Evolutionary conservation across 1,284 basidiomycete species (phyloP).

Genomic region (Ustilago tritici): DNA sequence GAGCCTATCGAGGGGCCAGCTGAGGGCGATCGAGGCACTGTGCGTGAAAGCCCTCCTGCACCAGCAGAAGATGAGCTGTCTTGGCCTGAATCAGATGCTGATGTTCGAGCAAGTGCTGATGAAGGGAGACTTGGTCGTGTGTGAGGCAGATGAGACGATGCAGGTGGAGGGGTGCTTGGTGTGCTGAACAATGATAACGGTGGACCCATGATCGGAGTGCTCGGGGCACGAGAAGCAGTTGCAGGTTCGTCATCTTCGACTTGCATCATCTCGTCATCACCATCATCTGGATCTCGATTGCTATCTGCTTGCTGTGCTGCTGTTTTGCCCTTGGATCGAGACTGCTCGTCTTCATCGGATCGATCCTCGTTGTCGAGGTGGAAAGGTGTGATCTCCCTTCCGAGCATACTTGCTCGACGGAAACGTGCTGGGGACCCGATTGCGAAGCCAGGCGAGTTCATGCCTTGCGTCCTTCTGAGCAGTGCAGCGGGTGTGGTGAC

Average conservation of each 20-base stretch:
- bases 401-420: conserved; percentile 56
- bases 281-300: conserved; percentile 35
- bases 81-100: conserved; percentile 47
- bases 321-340: background rate
- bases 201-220: conserved; percentile 39
- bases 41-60: conserved; percentile 15
- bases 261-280: conserved; percentile 46
- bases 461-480: conserved; percentile 27
- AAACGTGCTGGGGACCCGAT: conserved; percentile 42
- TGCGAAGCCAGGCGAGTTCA: conserved; percentile 38
- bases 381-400: conserved; percentile 53
- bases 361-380: conserved; percentile 33
- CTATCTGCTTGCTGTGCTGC: conserved; percentile 14
- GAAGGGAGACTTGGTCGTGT: conserved; percentile 15
- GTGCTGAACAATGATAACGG: conserved; percentile 31
- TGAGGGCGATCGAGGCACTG: conserved; percentile 23
- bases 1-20: conserved; percentile 26
- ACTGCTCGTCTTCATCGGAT: conserved; percentile 15
- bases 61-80: conserved; percentile 46
- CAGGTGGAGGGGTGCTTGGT: conserved; percentile 34
- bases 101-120: conserved; percentile 25
- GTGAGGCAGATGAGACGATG: conserved; percentile 11
- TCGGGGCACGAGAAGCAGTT: conserved; percentile 17
- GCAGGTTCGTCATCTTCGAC: conserved; percentile 32
- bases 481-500: conserved; percentile 24